Evolutionary conservation across 768 basidiomycete species (phyloP), one percentile per base, ranked within the genome.

Genomic region (Xerocomus potaroensis): DNA sequence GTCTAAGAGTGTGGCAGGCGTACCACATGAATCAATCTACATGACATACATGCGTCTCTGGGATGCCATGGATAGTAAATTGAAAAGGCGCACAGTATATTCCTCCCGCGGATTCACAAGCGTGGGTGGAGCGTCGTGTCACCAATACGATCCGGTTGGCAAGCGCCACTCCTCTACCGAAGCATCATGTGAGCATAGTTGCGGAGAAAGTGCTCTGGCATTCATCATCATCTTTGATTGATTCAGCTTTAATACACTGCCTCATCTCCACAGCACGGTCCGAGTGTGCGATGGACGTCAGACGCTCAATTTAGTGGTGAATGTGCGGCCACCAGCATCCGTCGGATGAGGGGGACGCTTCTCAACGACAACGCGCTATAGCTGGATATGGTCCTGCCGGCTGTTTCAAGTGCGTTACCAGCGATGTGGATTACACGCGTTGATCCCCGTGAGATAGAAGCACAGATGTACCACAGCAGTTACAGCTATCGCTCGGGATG

Each of bases 361-460:
- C 48, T 56, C 36, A 21, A 51, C 38, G 50, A 27, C 32, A 48
- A 47, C 24, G 41, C 32, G 22, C 53, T 18, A 48, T 55, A 51
- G 44, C 38, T 15, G 49, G 55, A 44, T 34, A 26, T 27, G 43
- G 16, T 36, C 38, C n/a, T 41, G 45, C 19, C 16, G 36, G 48
- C 56, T 46, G 29, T 53, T 53, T 58, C 46, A 35, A 55, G 58
- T 43, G 37, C 47, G 19, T 41, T 61, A n/a, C 52, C 19, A 58
- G 47, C 40, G 42, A 49, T 41, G 50, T 56, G 47, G 48, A 52
- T 39, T 21, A 44, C 57, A 48, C 26, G 19, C 43, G 33, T 63
- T 62, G 56, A 63, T 58, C 49, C 55, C 60, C 60, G 61, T 61
- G 42, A 10, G 34, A 36, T 47, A 35, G 61, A 53, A 58, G 56